A percentile compares a stretch with the other conserved stretches of the same genome.
phyloP scores from a whole-genome alignment of 768 basidiomycete genomes.

The Agrocybe chaxingu region DNA sequence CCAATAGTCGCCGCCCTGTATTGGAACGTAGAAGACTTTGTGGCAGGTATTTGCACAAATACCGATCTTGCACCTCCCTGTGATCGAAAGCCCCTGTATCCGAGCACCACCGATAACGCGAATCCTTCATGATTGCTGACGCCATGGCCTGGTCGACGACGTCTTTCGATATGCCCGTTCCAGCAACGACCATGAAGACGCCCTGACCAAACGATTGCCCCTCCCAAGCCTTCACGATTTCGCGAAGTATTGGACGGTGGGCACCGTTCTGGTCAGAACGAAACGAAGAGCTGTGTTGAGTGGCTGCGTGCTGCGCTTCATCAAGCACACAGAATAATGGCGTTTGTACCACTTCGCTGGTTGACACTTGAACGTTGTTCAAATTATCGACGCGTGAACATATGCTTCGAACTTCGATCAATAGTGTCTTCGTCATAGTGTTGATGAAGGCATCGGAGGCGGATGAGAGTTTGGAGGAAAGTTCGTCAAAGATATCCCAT shows the following conservation, averaged over 20 bases:
- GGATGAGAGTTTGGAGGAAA: conserved; percentile 29
- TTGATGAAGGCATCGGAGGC: conserved; percentile 35
- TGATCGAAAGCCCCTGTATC: conserved; percentile 42
- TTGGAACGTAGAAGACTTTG: conserved; percentile 21
- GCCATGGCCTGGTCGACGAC: conserved; percentile 43
- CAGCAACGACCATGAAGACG: conserved; percentile 42
- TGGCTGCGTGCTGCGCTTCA: conserved; percentile 43
- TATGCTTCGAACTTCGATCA: conserved; percentile 27
- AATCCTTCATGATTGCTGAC: conserved; percentile 45
- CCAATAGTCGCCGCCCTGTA: conserved; percentile 29
- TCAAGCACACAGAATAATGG: conserved; percentile 44
- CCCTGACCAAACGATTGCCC: conserved; percentile 34
- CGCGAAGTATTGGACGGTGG: conserved; percentile 37
- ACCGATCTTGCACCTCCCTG: conserved; percentile 27
- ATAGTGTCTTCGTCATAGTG: conserved; percentile 26
- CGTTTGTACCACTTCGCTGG: conserved; percentile 19
- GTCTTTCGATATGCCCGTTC: conserved; percentile 44
- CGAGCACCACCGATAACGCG: conserved; percentile 40
- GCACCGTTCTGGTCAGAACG: conserved; percentile 31
- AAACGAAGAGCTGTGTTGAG: conserved; percentile 33
- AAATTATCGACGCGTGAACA: conserved; percentile 10
- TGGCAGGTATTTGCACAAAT: conserved; percentile 37
- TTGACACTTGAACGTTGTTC: conserved; percentile 9
- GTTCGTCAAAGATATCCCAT: conserved; percentile 40
- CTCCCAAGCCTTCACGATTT: conserved; percentile 41